Evolutionary conservation across 257 asterid genomes (phyloP), one percentile per base, ranked within the genome.

Genomic region (Primulina huaijiensis): DNA sequence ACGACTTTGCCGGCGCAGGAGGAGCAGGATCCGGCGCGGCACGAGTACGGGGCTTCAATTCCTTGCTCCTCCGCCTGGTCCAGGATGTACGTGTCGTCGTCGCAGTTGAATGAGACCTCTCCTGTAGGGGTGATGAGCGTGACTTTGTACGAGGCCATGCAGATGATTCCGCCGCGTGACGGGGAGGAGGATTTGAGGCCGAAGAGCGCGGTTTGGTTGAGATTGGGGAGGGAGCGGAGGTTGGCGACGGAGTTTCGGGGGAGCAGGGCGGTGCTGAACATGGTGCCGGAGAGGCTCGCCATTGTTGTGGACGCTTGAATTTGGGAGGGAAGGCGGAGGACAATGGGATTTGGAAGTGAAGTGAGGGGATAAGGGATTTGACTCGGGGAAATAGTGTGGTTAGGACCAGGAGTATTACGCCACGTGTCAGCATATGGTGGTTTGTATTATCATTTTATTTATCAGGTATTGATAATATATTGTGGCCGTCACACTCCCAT

Each of bases 11-110:
- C 97, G 50, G 89, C 92, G 78, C 97, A 92, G 11, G 92, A 81
- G 64, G 97, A 92, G 85, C 98, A 92, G 0, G 98, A 83, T 0
- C 97, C 97, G 6, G 97, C 89, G 62, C 98, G 86, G 91, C 98
- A 92, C 0, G 97, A 90, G 86, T 77, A 90, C 0, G 98, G 97
- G 43, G 88, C 77, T 0, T 89, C 97, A 4, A 72, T 3, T 0
- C 92, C 98, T 2, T 1, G 3, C 19, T 92, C 92, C 81, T 92
- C 98, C n/a, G 92, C 94, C 29, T 57, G 64, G 70, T 92, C 98
- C 1, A 92, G 86, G 74, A 92, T 75, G 96, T 85, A 86, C 0
- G 12, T 72, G 46, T 89, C 94, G 27, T 78, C 84, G 0, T 76
- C 70, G 81, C 90, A 81, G 2, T 74, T 67, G 78, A 86, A 80